Base-by-base conservation (phyloP, 805 yeast species). In the Myxozyma kluyveri region DNA sequence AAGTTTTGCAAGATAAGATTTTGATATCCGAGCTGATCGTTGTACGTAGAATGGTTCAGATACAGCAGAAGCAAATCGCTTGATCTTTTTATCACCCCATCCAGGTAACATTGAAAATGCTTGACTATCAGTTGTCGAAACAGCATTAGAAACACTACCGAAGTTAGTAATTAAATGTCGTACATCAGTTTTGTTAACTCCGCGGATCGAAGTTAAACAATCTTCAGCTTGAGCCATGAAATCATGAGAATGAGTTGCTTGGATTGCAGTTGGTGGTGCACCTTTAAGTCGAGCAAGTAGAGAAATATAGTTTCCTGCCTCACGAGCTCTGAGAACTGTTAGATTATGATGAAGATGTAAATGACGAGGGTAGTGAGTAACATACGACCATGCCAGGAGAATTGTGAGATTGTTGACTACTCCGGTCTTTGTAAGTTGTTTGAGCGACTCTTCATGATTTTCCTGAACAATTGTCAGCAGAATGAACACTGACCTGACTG, bases 181-280 rank as follows among this genome's bases (percentile, higher is more conserved):
- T 2, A 67, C 71, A 52, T 72, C 74, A 37, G 66, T 65, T 56
- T 65, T 66, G 61, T 72, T 73, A 29, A 72, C 67, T 4, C 73
- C 66, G 6, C 71, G 67, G 10, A 71, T 58, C 17, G 65, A 48
- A 17, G 72, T 65, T 38, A 71, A 51, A 5, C 61, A 68, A 12
- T 67, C 70, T 7, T 51, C 59, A 31, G 72, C 56, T 47, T 68
- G 72, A 10, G 64, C 62, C n/a, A 56, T 62, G 56, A 69, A 70
- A 33, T 61, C 66, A 14, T 49, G 58, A 32, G 61, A 62, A 37
- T 58, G 59, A 14, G 42, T 35, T 12, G 68, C 73, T 54, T 66
- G 68, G 42, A 70, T 63, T n/a, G 56, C 45, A 18, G 65, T 63
- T 0, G 71, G 65, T 1, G 67, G 57, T 3, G 67, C 65, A 14